Base-by-base conservation (phyloP, 2,329 filamentous ascomycete species). In the Monilinia polystroma region DNA sequence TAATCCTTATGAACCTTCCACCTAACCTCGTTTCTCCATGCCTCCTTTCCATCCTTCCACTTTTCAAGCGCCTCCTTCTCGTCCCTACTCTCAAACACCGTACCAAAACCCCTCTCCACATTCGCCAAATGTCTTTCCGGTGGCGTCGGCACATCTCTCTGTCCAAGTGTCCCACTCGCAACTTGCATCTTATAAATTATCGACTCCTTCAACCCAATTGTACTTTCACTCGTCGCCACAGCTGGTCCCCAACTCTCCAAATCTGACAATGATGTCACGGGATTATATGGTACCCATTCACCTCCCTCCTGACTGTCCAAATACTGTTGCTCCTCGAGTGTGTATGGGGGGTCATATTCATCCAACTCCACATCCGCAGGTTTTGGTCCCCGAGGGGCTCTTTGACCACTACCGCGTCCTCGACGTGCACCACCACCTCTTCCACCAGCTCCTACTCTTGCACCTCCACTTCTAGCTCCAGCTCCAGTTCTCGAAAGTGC, bases 61-160 rank as follows among this genome's bases (percentile, higher is more conserved):
- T 56, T 63, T 55, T 64, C 51, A 16, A 67, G 38, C 12, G 16
- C 18, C 45, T 64, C 66, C 53, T 64, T 67, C 60, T 73, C 70
- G 45, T 73, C 70, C 10, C n/a, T 57, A 68, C 67, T 71, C 63
- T 73, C 72, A 66, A 74, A 75, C 23, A 76, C 63, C 12, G 72
- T 70, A 1, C 73, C 74, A 47, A 65, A 54, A 0, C 71, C 72
- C 41, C 66, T 35, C 12, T 67, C 63, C 14, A 75, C 64, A 47
- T 68, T 72, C 26, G 60, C 51, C 18, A 71, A 47, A 69, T 73
- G 73, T 35, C 67, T 55, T 32, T 59, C 51, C 23, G 68, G 68
- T 59, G 63, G 65, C 41, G 64, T 58, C 32, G 67, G 67, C 12
- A 68, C 52, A 41, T 64, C 66, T 51, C 14, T 66, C 66, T 49